phyloP scores from a whole-genome alignment of 2,329 filamentous ascomycete genomes.

The Tolypocladium tropicale region DNA sequence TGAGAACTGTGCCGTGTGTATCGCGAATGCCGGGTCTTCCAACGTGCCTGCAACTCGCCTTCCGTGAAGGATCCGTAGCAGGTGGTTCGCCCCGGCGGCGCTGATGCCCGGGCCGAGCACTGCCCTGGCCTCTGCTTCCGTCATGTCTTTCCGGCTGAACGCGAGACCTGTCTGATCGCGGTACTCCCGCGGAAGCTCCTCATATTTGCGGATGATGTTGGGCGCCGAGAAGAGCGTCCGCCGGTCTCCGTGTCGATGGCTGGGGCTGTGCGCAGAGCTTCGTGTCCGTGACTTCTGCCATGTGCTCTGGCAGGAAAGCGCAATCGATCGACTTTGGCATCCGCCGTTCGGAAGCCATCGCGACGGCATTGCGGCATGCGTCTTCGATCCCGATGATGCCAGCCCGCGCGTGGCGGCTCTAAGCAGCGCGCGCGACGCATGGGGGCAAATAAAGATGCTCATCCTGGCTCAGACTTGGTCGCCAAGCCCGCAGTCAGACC shows the following conservation, averaged over 20 bases:
- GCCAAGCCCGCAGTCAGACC: neutral
- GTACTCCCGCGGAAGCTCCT: conserved; percentile 47
- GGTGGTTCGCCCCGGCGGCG: conserved; percentile 34
- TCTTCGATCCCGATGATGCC: neutral
- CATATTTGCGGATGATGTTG: conserved; percentile 39
- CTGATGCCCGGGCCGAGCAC: conserved; percentile 42
- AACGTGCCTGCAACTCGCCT: conserved; percentile 54
- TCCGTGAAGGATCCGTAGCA: conserved; percentile 51
- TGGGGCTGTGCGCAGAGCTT: neutral
- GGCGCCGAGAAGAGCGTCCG: conserved; percentile 24
- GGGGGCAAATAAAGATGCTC: conserved; percentile 4
- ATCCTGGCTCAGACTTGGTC: neutral
- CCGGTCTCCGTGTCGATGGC: conserved; percentile 10
- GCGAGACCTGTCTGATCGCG: conserved; percentile 42
- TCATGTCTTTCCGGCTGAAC: conserved; percentile 41
- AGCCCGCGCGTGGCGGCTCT: conserved; percentile 15
- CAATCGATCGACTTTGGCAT: neutral
- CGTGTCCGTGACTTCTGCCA: conserved; percentile 3
- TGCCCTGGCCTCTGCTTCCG: conserved; percentile 30
- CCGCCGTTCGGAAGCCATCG: conserved; percentile 8
- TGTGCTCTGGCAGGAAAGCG: neutral
- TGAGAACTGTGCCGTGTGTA: conserved; percentile 36
- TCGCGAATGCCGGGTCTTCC: conserved; percentile 42
- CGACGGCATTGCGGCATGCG: neutral
- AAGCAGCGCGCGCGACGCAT: conserved; percentile 19